Percentiles rank a stretch among this genome's conserved stretches.
These are phyloP conservation scores for Mucor lusitanicus DNA, from an alignment of 371 early-diverging fungal genomes.

Conservation along the genomic window DNA sequence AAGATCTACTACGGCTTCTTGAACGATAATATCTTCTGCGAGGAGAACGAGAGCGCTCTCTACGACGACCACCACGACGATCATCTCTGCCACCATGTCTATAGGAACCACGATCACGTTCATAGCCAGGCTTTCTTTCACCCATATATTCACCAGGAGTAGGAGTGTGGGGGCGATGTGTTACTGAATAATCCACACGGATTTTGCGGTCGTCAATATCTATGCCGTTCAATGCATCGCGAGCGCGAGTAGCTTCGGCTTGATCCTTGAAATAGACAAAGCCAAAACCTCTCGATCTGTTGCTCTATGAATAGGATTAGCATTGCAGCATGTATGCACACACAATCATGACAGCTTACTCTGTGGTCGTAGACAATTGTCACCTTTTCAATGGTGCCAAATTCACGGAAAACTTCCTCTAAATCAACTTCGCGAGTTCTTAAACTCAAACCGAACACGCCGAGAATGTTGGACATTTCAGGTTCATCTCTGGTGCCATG, in stretches of 20 bases:
- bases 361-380: constrained; percentile 63
- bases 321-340: background rate
- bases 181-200: constrained; percentile 79
- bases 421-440: constrained; percentile 70
- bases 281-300: constrained; percentile 75
- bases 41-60: constrained; percentile 34
- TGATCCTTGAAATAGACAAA: constrained; percentile 85
- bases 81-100: constrained; percentile 10
- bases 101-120: constrained; percentile 22
- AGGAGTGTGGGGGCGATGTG: constrained; percentile 65
- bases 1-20: constrained; percentile 44
- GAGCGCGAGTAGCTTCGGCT: constrained; percentile 77
- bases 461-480: constrained; percentile 65
- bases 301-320: constrained; percentile 20
- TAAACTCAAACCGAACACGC: constrained; percentile 82
- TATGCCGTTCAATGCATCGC: constrained; percentile 59
- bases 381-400: constrained; percentile 63
- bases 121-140: constrained; percentile 34
- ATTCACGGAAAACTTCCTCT: constrained; percentile 68
- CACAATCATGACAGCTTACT: constrained; percentile 34
- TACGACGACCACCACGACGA: constrained; percentile 26
- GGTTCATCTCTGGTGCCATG: constrained; percentile 52
- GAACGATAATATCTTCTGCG: constrained; percentile 40
- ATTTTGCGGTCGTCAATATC: constrained; percentile 75
- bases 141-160: constrained; percentile 78